phyloP scores from a whole-genome alignment of 306 rosid genomes.

The Erythrophleum fordii region DNA sequence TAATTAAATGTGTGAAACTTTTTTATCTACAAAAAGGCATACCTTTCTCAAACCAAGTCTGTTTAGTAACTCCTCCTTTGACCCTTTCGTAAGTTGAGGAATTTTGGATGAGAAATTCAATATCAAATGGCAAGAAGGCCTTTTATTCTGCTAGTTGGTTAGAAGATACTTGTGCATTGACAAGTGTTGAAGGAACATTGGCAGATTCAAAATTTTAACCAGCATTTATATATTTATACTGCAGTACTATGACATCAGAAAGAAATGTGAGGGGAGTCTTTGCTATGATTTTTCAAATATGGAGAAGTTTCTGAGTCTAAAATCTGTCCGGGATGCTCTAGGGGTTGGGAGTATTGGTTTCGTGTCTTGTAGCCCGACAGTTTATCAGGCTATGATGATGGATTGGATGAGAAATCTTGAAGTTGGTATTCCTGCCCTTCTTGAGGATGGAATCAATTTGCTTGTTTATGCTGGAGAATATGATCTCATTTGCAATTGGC shows the following conservation, averaged over 20 bases:
- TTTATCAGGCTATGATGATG: slow-evolving; percentile 89
- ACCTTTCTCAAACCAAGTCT: slow-evolving; percentile 14
- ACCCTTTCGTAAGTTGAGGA: slow-evolving; percentile 3
- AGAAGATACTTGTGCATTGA: slow-evolving; percentile 8
- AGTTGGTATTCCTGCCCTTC: slow-evolving; percentile 94
- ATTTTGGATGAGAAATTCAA: slow-evolving; percentile 20
- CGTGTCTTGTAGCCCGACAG: slow-evolving; percentile 90
- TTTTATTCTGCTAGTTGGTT: background rate
- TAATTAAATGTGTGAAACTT: slow-evolving; percentile 27
- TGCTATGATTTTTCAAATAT: slow-evolving; percentile 95
- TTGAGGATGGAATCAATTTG: slow-evolving; percentile 86
- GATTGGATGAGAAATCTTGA: slow-evolving; percentile 98
- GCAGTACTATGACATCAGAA: slow-evolving; percentile 96
- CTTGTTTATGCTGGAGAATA: slow-evolving; percentile 96
- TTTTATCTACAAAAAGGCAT: slow-evolving; percentile 1
- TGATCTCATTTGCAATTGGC: slow-evolving; percentile 99
- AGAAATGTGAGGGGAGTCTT: slow-evolving; percentile 83
- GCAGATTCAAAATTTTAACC: slow-evolving; percentile 45
- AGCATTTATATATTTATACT: slow-evolving; percentile 23
- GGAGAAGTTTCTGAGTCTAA: slow-evolving; percentile 85
- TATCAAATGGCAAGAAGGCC: slow-evolving; percentile 4
- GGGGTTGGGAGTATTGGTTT: slow-evolving; percentile 85
- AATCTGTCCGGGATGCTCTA: slow-evolving; percentile 74
- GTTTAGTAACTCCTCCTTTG: slow-evolving; percentile 10
- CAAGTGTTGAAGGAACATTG: slow-evolving; percentile 27